phyloP scores from a whole-genome alignment of 176 grass and related monocot species.

The Aegilops sharonensis region DNA sequence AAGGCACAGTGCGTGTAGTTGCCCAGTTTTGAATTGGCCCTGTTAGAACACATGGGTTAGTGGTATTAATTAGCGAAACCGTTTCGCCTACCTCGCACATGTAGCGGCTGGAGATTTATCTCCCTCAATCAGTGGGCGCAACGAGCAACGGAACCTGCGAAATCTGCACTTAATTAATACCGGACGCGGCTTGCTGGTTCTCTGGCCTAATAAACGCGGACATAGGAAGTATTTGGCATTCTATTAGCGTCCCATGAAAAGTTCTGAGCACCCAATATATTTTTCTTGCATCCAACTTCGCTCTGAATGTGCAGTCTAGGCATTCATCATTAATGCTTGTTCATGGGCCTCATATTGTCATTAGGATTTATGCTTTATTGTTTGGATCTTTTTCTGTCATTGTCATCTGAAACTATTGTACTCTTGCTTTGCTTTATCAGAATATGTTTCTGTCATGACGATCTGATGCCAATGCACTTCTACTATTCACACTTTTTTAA shows the following conservation, averaged over 20 bases:
- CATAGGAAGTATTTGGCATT: background rate
- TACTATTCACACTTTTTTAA: background rate
- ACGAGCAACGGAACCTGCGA: background rate
- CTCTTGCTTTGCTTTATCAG: background rate
- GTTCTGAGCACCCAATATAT: background rate
- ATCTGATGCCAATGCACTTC: background rate
- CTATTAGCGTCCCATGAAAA: background rate
- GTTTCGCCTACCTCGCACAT: background rate
- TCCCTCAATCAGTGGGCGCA: background rate
- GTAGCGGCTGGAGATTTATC: background rate
- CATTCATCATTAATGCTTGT: background rate
- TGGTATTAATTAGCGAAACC: background rate
- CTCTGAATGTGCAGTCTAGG: background rate
- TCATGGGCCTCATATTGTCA: background rate
- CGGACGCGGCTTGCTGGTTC: background rate
- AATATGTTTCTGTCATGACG: background rate
- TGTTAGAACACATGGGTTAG: background rate
- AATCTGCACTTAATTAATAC: background rate
- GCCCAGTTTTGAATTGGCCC: background rate
- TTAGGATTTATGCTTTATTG: background rate
- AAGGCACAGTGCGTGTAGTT: background rate
- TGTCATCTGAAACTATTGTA: background rate
- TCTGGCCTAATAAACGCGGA: background rate
- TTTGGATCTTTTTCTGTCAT: constrained; percentile 1
- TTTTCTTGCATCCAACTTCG: background rate